Conservation (phyloP, 2,329 filamentous ascomycete genomes). For the Penicillium aurantiogriseum region DNA sequence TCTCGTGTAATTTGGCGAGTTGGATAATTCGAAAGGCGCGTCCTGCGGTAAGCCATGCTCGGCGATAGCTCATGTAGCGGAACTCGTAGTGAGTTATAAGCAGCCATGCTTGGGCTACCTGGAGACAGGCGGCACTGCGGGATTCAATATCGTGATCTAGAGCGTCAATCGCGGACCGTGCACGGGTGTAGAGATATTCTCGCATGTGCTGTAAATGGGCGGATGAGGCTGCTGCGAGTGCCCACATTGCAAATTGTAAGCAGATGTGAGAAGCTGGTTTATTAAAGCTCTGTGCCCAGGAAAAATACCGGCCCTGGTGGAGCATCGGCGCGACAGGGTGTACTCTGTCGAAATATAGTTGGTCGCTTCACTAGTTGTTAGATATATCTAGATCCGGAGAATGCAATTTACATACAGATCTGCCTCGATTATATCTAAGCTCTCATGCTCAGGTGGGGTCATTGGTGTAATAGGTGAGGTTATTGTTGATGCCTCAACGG, state of each 20-base stretch:
- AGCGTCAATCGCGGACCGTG: constrained; percentile 12
- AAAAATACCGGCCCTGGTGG: constrained; percentile 29
- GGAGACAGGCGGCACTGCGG: not conserved
- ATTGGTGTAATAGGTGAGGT: not conserved
- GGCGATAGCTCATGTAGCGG: constrained; percentile 33
- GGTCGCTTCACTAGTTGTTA: constrained; percentile 22
- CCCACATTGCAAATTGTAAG: constrained; percentile 41
- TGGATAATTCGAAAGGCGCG: constrained; percentile 40
- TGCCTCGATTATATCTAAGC: constrained; percentile 2
- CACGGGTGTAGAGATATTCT: constrained; percentile 28
- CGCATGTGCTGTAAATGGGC: constrained; percentile 31
- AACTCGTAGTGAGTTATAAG: constrained; percentile 41
- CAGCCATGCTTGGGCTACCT: constrained; percentile 37
- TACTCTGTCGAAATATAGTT: constrained; percentile 34
- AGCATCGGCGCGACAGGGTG: constrained; percentile 31
- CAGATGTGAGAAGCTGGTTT: constrained; percentile 22
- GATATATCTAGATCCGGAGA: not conserved
- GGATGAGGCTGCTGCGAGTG: constrained; percentile 35
- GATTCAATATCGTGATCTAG: constrained; percentile 7
- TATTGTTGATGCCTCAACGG: not conserved
- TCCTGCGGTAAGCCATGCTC: constrained; percentile 40
- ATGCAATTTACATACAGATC: not conserved
- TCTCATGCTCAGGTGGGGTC: not conserved
- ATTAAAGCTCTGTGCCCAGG: constrained; percentile 23
- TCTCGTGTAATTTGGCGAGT: constrained; percentile 36